Evolutionary conservation across 106 monocot genomes (phyloP), one percentile per base, ranked within the genome.

Genomic region (Dioscorea dumetorum): DNA sequence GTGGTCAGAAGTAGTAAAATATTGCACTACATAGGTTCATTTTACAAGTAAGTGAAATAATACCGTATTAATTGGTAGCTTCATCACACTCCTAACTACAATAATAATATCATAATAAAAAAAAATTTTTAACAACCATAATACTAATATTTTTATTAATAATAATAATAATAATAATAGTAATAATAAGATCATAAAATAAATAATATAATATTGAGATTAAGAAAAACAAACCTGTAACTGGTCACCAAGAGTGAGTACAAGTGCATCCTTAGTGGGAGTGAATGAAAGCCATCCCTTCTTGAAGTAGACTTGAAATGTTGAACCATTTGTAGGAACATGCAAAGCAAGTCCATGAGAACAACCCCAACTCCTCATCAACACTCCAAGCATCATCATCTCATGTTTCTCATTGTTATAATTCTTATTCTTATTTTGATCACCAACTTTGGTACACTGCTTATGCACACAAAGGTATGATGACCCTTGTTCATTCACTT

Each of bases 171-270:
- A 28, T 28, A 28, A 28, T 28, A 28, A 28, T 28, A 28, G n/a
- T n/a, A n/a, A n/a, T n/a, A n/a, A n/a, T n/a, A n/a, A n/a, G n/a
- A n/a, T n/a, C n/a, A n/a, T n/a, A n/a, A n/a, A n/a, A n/a, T n/a
- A n/a, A n/a, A 28, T 28, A 28, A 28, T 28, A 28, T 28, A 3
- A 28, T 1, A 28, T 28, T 1, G 28, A 28, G 28, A 28, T 28
- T 1, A 21, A 19, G 20, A 20, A 21, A 12, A 6, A 60, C 60
- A 60, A 60, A 82, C 77, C 78, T 78, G 82, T 12, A 74, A 54
- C 35, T 79, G 71, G 51, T 79, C 67, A 22, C 83, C 75, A 8
- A 84, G 17, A 22, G 83, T 84, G 69, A 79, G 72, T 20, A 79
- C 33, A 50, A 79, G 35, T 33, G 79, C 67, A 13, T 31, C 61